Base-by-base conservation (phyloP, 805 yeast species). In the Ogataea minuta region DNA sequence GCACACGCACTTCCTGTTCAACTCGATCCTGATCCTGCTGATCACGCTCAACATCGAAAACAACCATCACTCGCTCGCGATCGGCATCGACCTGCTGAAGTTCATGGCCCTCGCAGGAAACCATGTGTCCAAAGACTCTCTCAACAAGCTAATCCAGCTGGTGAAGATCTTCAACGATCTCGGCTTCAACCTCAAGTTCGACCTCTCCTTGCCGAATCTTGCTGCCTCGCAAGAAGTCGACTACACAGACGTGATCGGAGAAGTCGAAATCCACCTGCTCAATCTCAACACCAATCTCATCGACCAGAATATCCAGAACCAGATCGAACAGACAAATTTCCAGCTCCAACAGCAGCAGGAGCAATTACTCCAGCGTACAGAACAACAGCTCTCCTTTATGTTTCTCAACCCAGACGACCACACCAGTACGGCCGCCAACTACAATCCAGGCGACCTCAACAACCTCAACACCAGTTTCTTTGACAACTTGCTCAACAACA, bases 1-100 rank as follows among this genome's bases (percentile, higher is more conserved):
- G 66, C 69, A 66, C 47, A 63, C 64, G 4, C 63, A 67, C 42
- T 64, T 62, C 43, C 52, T 67, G 31, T 65, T 64, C 42, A 56
- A 65, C 14, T 54, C 71, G 0, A 43, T 64, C 8, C 41, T 64
- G 34, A 59, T 66, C 10, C 46, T 58, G 28, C 35, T 50, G 20
- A 55, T 56, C 33, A 51, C 58, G 8, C 39, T 44, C 32, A 39
- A 33, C 13, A 34, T 39, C 19, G 46, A 45, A 37, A 37, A 38
- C 31, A 46, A 47, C 28, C 23, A 14, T 13, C 23, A 31, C 6
- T 28, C 38, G 19, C 31, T 53, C 32, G 21, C 29, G 13, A 33
- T 44, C 12, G 60, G 63, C n/a, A 46, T 54, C 6, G 55, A 53
- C 9, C 37, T 56, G 28, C 48, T 58, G 36, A 51, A 51, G 25